A percentile compares a stretch with the other conserved stretches of the same genome.
Conservation (phyloP, 305 asterid genomes). For the Solanum hybrid region DNA sequence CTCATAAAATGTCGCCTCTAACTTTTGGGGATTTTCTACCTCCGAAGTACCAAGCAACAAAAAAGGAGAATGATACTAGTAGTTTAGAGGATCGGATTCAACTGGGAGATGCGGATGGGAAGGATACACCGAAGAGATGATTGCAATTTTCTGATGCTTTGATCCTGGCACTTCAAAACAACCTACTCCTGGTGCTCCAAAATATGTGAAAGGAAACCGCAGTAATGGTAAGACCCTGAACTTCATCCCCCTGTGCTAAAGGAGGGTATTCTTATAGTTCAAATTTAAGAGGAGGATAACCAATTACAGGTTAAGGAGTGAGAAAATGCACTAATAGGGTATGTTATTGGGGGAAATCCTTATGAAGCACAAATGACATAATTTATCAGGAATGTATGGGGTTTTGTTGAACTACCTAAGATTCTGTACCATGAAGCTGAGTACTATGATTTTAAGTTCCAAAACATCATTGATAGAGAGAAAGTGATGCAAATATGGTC, state of each 20-base stretch:
- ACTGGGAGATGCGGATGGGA: no score
- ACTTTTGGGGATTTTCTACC: no score
- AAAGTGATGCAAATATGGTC: not conserved
- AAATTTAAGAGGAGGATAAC: not conserved
- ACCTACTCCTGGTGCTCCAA: not conserved
- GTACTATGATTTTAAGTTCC: not conserved
- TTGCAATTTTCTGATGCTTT: no score
- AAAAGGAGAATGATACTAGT: no score
- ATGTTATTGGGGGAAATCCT: not conserved
- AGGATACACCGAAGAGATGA: no score
- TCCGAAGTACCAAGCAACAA: no score
- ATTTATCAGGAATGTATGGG: not conserved
- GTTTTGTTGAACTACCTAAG: not conserved
- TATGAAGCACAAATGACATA: not conserved
- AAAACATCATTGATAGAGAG: not conserved
- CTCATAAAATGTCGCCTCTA: no score
- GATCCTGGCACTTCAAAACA: not conserved
- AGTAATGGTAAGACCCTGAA: not conserved
- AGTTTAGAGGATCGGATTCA: no score
- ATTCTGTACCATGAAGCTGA: not conserved
- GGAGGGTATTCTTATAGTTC: not conserved
- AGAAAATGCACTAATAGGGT: not conserved
- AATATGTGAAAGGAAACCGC: accelerated
- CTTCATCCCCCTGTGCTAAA: not conserved
- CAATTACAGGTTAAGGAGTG: accelerated